Percentiles rank a stretch among this genome's conserved stretches.
Evolutionary conservation across 345 rosid species (phyloP).

Genomic region (Lepidium didymum): DNA sequence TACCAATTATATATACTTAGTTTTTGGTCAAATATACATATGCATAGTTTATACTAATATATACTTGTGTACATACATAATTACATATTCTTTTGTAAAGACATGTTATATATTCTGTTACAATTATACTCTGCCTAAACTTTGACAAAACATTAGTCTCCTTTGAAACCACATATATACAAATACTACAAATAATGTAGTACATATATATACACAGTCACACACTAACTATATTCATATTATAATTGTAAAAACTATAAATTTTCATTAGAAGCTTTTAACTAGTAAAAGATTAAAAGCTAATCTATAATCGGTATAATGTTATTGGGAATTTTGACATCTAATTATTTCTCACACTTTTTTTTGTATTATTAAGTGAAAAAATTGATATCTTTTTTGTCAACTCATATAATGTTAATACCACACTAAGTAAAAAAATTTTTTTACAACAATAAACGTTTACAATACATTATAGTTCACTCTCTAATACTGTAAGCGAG

Average conservation of each 20-base stretch:
- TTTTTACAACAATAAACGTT: too few species aligned
- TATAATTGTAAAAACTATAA: not conserved
- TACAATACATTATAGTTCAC: too few species aligned
- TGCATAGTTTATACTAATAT: not conserved
- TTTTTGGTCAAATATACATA: not conserved
- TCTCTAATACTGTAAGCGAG: too few species aligned
- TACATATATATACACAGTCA: not conserved
- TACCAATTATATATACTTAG: not conserved
- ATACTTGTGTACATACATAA: not conserved
- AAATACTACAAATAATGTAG: not conserved
- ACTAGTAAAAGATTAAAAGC: not conserved
- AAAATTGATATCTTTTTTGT: too few species aligned
- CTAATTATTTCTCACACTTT: not conserved
- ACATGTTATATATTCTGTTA: not conserved
- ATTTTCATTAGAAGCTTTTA: not conserved
- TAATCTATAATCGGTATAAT: not conserved
- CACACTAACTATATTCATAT: not conserved
- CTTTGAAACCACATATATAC: not conserved
- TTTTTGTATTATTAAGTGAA: not conserved
- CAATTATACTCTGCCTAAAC: conserved; percentile 10
- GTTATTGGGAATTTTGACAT: not conserved
- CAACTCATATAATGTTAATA: too few species aligned
- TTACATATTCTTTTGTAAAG: not conserved
- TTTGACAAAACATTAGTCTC: conserved; percentile 23
- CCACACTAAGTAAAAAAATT: too few species aligned